Percentiles rank a stretch among this genome's conserved stretches.
Evolutionary conservation across 345 rosid species (phyloP).

Genomic region (Toxicodendron radicans): DNA sequence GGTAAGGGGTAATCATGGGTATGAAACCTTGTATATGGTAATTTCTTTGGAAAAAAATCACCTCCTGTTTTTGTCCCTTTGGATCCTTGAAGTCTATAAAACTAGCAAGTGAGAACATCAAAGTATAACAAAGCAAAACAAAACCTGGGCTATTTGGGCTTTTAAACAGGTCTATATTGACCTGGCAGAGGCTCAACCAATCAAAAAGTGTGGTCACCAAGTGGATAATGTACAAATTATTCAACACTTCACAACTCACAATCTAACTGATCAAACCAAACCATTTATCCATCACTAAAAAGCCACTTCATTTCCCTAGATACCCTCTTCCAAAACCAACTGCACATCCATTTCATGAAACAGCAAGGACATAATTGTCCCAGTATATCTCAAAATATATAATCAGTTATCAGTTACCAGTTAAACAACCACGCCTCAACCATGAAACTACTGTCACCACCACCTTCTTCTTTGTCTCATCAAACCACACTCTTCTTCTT

Average conservation of each 20-base stretch:
- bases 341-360: neutral
- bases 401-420: neutral
- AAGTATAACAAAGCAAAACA: no score
- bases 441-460: slow-evolving; percentile 47
- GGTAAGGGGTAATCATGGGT: no score
- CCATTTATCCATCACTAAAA: slow-evolving; percentile 19
- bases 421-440: slow-evolving; percentile 23
- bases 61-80: no score
- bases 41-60: no score
- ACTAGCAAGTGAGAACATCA: no score
- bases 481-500: slow-evolving; percentile 29
- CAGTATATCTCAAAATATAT: neutral
- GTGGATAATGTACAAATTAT: slow-evolving; percentile 26
- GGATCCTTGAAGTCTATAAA: no score
- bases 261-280: neutral
- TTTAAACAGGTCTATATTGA: neutral
- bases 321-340: neutral
- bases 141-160: neutral
- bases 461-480: slow-evolving; percentile 37
- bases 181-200: neutral
- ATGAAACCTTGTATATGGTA: no score
- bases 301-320: neutral
- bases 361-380: slow-evolving; percentile 22
- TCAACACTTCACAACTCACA: neutral
- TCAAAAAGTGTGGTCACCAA: slow-evolving; percentile 19